phyloP scores from a whole-genome alignment of 2,329 filamentous ascomycete genomes.

The Cyclaneusma minus region DNA sequence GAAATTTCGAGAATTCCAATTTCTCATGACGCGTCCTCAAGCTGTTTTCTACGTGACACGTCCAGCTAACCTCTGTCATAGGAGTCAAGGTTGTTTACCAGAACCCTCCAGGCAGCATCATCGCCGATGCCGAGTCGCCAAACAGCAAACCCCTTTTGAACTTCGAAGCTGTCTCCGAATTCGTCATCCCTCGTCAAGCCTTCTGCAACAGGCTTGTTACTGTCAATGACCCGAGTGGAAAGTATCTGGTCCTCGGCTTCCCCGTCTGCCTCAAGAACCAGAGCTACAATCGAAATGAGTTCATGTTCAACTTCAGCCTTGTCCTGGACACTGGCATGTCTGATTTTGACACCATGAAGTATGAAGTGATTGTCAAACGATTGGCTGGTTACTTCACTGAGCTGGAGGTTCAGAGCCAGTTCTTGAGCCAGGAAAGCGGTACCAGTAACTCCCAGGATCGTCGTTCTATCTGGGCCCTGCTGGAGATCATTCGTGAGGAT shows the following conservation, averaged over 20 bases:
- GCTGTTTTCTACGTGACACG: constrained; percentile 1
- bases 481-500: constrained; percentile 72
- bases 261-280: constrained; percentile 75
- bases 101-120: constrained; percentile 46
- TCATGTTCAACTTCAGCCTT: constrained; percentile 96
- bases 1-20: not conserved
- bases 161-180: constrained; percentile 76
- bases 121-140: constrained; percentile 27
- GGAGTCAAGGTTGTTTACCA: constrained; percentile 48
- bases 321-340: constrained; percentile 61
- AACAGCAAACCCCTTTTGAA: constrained; percentile 54
- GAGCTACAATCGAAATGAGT: constrained; percentile 82
- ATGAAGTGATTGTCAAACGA: constrained; percentile 73
- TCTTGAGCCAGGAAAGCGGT: constrained; percentile 41
- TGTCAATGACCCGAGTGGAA: constrained; percentile 53
- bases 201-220: constrained; percentile 87
- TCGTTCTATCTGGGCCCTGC: constrained; percentile 65
- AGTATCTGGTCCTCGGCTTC: constrained; percentile 69
- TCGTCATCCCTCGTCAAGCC: constrained; percentile 86
- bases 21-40: constrained; percentile 1
- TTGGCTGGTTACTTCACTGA: constrained; percentile 74
- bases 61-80: no score
- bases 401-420: constrained; percentile 82
- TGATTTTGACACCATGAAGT: constrained; percentile 58
- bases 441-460: constrained; percentile 29